Conservation (phyloP, 2,329 filamentous ascomycete species). For the Monosporascus sp. region DNA sequence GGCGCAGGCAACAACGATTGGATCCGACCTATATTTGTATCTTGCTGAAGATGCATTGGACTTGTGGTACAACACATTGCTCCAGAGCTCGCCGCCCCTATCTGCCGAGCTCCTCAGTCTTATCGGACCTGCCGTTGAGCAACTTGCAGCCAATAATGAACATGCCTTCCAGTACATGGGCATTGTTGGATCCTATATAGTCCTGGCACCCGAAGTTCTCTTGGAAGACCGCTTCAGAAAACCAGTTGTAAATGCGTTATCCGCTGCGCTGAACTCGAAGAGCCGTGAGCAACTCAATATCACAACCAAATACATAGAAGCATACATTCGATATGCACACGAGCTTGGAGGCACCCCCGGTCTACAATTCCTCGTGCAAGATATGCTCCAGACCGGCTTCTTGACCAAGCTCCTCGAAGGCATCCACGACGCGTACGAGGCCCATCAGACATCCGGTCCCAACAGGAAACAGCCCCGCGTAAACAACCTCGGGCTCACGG, state of each 20-base stretch:
- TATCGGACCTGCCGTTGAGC: conserved; percentile 56
- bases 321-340: conserved; percentile 58
- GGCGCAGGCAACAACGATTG: conserved; percentile 69
- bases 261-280: conserved; percentile 43
- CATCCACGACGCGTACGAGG: conserved; percentile 64
- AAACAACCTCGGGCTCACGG: conserved; percentile 70
- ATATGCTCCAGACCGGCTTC: conserved; percentile 60
- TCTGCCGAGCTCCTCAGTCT: conserved; percentile 58
- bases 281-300: conserved; percentile 55
- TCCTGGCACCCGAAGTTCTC: conserved; percentile 64
- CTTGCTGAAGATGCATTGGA: conserved; percentile 89
- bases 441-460: conserved; percentile 77
- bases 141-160: conserved; percentile 62
- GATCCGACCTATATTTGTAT: conserved; percentile 71
- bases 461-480: conserved; percentile 65
- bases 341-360: conserved; percentile 57
- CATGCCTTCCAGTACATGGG: conserved; percentile 57
- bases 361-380: conserved; percentile 57
- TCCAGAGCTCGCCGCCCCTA: conserved; percentile 58
- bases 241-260: conserved; percentile 44
- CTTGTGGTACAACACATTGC: conserved; percentile 74
- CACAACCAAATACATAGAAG: conserved; percentile 57
- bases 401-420: conserved; percentile 59
- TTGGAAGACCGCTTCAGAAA: conserved; percentile 51
- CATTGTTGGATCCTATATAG: conserved; percentile 65